Conservation (phyloP, 768 basidiomycete genomes). For the Suillus bovinus region DNA sequence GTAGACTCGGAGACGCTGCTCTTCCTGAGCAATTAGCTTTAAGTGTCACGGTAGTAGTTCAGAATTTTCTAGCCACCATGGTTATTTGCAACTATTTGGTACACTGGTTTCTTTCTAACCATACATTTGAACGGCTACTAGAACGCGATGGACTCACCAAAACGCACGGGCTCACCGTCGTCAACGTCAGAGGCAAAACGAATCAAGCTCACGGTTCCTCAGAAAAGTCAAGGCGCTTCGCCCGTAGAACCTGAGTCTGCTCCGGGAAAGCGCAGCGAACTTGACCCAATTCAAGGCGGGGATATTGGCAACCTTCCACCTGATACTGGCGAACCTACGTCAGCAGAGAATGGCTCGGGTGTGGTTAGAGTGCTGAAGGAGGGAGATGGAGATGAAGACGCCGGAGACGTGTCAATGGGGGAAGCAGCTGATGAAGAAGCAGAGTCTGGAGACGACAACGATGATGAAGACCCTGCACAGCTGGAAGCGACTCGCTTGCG, state of each 20-base stretch:
- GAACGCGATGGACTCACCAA: conserved; percentile 58
- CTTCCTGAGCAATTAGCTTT: neutral
- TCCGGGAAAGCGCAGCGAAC: conserved; percentile 83
- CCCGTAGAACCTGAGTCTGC: conserved; percentile 80
- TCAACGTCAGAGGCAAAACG: conserved; percentile 58
- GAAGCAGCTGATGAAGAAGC: conserved; percentile 75
- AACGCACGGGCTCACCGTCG: conserved; percentile 61
- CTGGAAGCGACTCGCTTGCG: conserved; percentile 77
- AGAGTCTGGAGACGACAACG: conserved; percentile 78
- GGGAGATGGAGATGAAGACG: conserved; percentile 66
- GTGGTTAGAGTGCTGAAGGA: conserved; percentile 44
- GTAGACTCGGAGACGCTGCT: neutral
- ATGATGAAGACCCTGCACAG: conserved; percentile 85
- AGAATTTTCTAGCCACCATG: neutral
- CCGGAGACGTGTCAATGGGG: conserved; percentile 79
- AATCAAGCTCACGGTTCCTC: conserved; percentile 54
- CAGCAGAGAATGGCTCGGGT: conserved; percentile 19
- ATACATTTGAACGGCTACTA: conserved; percentile 21
- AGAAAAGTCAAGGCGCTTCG: conserved; percentile 62
- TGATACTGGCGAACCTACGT: conserved; percentile 15
- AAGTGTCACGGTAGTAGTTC: neutral
- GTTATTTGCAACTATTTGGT: neutral
- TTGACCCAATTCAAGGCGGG: conserved; percentile 77
- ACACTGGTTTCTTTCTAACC: conserved; percentile 5
- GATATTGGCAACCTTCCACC: conserved; percentile 75